A percentile compares a stretch with the other conserved stretches of the same genome.
Conservation (phyloP, 106 monocot species). For the Alisma plantagoaquatica region DNA sequence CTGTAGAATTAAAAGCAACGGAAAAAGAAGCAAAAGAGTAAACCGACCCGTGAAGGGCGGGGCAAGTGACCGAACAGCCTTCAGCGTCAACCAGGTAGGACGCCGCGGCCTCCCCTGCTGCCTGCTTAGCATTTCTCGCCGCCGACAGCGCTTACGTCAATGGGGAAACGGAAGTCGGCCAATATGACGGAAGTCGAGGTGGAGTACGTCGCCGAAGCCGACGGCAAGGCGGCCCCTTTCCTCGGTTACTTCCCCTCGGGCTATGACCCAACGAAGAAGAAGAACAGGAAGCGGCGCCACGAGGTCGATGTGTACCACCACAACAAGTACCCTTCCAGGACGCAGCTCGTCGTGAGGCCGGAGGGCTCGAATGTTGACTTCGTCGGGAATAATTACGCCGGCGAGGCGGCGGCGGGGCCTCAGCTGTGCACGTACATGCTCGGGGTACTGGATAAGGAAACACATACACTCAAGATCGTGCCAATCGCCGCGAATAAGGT, state of each 20-base stretch:
- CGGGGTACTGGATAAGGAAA: conserved; percentile 90
- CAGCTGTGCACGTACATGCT: conserved; percentile 63
- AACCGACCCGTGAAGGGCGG: too few relatives aligned
- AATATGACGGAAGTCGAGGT: conserved; percentile 24
- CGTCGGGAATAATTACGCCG: conserved; percentile 66
- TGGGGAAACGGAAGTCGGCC: conserved; percentile 35
- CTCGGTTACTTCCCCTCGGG: conserved; percentile 89
- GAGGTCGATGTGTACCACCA: conserved; percentile 34
- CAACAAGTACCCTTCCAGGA: conserved; percentile 15
- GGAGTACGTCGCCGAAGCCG: conserved; percentile 26
- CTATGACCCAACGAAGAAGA: conserved; percentile 31
- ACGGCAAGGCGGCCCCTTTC: conserved; percentile 38
- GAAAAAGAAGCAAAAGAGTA: too few relatives aligned
- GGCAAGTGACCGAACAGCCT: too few relatives aligned
- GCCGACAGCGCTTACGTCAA: too few relatives aligned
- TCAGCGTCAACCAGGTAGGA: too few relatives aligned
- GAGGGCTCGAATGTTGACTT: conserved; percentile 40
- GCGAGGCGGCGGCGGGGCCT: conserved; percentile 61
- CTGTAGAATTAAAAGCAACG: too few relatives aligned
- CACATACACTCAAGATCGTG: conserved; percentile 47
- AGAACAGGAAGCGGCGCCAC: background rate
- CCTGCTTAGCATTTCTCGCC: too few relatives aligned
- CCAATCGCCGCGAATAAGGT: conserved; percentile 91
- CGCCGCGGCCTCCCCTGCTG: too few relatives aligned
- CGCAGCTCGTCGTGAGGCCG: conserved; percentile 57